Evolutionary conservation across 768 basidiomycete genomes (phyloP).

Genomic region (Amylocystis lapponica): DNA sequence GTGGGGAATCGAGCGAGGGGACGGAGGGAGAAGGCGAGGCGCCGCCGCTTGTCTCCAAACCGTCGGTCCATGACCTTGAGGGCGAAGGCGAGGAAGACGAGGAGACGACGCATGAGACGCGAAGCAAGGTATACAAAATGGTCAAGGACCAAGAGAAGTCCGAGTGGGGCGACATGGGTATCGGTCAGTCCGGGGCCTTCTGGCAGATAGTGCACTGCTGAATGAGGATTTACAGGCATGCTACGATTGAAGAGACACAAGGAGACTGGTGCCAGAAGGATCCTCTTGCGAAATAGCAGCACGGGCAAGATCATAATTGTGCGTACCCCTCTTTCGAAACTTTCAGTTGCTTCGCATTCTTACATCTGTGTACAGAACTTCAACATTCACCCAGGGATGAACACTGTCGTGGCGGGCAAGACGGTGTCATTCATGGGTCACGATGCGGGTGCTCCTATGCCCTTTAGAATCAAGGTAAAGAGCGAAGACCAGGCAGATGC

Average conservation of each 20-base stretch:
- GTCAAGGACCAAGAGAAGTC: conserved; percentile 39
- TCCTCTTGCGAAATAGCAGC: conserved; percentile 65
- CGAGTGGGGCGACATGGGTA: conserved; percentile 63
- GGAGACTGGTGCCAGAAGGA: conserved; percentile 47
- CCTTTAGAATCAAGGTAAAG: conserved; percentile 58
- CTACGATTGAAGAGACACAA: conserved; percentile 73
- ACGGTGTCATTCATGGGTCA: conserved; percentile 65
- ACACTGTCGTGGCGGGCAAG: conserved; percentile 46
- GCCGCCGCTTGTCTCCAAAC: conserved; percentile 11
- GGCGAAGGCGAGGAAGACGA: conserved; percentile 83
- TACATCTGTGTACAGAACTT: conserved; percentile 53
- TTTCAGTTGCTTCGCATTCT: neutral
- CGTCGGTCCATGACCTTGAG: conserved; percentile 48
- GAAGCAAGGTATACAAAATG: conserved; percentile 59
- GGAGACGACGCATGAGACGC: conserved; percentile 53
- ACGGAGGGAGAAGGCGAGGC: conserved; percentile 7
- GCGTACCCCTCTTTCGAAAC: neutral
- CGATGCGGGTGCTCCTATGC: conserved; percentile 49
- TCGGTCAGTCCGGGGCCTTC: conserved; percentile 40
- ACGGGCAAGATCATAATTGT: conserved; percentile 76
- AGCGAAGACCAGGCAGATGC: conserved; percentile 52
- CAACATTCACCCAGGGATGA: conserved; percentile 54
- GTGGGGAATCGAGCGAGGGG: conserved; percentile 15
- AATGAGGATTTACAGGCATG: conserved; percentile 39
- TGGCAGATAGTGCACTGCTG: too few relatives aligned